Evolutionary conservation across 2,329 filamentous ascomycete species (phyloP).

Genomic region (Penicillium expansum): DNA sequence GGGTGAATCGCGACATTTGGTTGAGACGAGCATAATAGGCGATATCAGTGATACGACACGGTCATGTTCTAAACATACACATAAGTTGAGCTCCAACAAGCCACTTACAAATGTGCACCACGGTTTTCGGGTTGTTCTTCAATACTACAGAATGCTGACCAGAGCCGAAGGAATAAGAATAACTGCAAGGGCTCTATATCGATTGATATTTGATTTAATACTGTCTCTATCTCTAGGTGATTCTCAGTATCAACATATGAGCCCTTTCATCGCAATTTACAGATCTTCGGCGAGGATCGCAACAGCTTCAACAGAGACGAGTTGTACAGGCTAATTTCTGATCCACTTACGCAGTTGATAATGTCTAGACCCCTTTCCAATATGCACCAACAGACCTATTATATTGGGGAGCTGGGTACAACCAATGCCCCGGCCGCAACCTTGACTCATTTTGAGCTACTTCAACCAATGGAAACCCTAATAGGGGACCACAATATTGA

Average conservation of each 20-base stretch:
- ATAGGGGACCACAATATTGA: slow-evolving; percentile 35
- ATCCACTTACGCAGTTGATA: slow-evolving; percentile 14
- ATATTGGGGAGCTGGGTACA: slow-evolving; percentile 39
- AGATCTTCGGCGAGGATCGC: slow-evolving; percentile 24
- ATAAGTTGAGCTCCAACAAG: background rate
- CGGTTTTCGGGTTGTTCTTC: background rate
- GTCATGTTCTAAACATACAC: background rate
- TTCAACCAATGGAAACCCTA: slow-evolving; percentile 35
- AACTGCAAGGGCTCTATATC: background rate
- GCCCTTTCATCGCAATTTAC: slow-evolving; percentile 21
- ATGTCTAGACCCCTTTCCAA: too few species aligned
- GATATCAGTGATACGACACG: too few species aligned
- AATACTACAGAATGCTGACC: background rate
- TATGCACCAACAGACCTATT: too few species aligned
- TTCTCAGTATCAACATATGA: slow-evolving; percentile 38
- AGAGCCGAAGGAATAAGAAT: background rate
- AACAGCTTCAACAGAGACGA: slow-evolving; percentile 19
- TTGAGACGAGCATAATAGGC: too few species aligned
- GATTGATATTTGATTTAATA: background rate
- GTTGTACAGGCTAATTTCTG: slow-evolving; percentile 7
- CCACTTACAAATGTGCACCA: background rate
- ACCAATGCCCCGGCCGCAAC: slow-evolving; percentile 36
- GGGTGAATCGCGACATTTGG: background rate
- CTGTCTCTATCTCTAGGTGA: background rate
- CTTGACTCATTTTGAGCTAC: slow-evolving; percentile 37